phyloP scores from a whole-genome alignment of 2,329 filamentous ascomycete species.

The Aspergillus versicolor region DNA sequence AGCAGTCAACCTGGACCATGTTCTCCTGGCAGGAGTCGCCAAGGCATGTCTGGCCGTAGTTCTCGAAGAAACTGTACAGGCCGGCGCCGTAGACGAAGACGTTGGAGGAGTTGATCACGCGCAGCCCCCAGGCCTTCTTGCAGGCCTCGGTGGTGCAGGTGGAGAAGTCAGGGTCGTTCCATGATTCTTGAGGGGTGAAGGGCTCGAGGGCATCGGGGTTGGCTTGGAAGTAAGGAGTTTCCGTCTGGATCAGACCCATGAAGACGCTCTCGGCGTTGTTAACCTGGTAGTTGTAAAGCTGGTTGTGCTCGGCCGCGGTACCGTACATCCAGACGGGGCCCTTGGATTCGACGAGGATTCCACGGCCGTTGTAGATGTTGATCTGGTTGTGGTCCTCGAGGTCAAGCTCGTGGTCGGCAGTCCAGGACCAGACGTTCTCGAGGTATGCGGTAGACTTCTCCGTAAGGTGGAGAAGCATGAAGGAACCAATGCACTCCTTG shows the following conservation, averaged over 20 bases:
- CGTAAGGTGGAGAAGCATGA: constrained; percentile 61
- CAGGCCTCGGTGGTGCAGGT: constrained; percentile 59
- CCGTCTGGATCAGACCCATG: constrained; percentile 81
- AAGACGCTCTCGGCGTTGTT: constrained; percentile 74
- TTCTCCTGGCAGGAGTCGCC: constrained; percentile 72
- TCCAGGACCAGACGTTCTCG: constrained; percentile 90
- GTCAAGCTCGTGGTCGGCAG: constrained; percentile 87
- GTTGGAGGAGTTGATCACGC: constrained; percentile 65
- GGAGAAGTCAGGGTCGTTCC: constrained; percentile 64
- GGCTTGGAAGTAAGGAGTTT: constrained; percentile 82
- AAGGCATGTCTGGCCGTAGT: constrained; percentile 73
- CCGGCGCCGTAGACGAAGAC: constrained; percentile 71
- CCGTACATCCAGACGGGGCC: constrained; percentile 82
- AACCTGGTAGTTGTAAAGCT: constrained; percentile 79
- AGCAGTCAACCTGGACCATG: constrained; percentile 72
- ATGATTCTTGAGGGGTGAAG: constrained; percentile 35
- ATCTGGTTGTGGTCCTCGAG: constrained; percentile 64
- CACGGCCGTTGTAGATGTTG: constrained; percentile 82
- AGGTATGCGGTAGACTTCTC: constrained; percentile 66
- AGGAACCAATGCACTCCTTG: constrained; percentile 70
- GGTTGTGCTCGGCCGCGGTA: constrained; percentile 63
- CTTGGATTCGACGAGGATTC: constrained; percentile 74
- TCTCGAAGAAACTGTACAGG: constrained; percentile 80
- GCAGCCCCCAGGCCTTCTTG: constrained; percentile 75
- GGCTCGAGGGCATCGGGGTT: constrained; percentile 69